Base-by-base conservation (phyloP, 768 basidiomycete genomes). In the Rhizopogon rudus region DNA sequence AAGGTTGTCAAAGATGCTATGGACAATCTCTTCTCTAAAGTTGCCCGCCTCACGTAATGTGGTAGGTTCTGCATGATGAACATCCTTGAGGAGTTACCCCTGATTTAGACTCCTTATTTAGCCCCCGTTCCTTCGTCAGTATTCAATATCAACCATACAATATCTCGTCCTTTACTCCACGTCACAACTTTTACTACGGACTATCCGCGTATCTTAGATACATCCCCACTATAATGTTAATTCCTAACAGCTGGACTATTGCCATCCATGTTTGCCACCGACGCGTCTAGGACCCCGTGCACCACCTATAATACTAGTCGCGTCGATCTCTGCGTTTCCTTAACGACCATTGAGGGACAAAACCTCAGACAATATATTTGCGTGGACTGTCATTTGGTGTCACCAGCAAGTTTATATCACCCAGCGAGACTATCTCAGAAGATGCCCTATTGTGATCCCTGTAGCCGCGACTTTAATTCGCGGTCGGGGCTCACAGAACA, bases 391-490 rank as follows among this genome's bases (percentile, higher is more conserved):
- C 22, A 53, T 33, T 33, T 33, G 20, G 51, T 5, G 20, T 14
- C 2, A 1, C 33, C 13, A 37, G 22, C 35, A 7, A 17, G 45
- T n/a, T 16, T 37, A 53, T 28, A 51, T 22, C 25, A 50, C 4
- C 10, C 8, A 31, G n/a, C 6, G 17, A 7, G 52, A 6, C 44
- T 42, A 29, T 29, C 13, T 13, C 44, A 73, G 48, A 49, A 49
- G 14, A 76, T 77, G 74, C 1, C 50, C 45, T 63, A 68, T 48
- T 79, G 78, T 52, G 60, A 67, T 0, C 71, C 63, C 39, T 81
- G 81, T 55, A 60, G 73, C 9, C 68, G 75, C 14, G 81, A 84
- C 57, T 86, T 85, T 61, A 3, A 60, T 0, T 62, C 77, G 0
- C 57, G 59, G 58, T 2, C 0, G 1, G 75, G 61, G 0, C 75